Evolutionary conservation across 2,329 filamentous ascomycete genomes (phyloP), one percentile per base, ranked within the genome.

Genomic region (Zalaria sp.): DNA sequence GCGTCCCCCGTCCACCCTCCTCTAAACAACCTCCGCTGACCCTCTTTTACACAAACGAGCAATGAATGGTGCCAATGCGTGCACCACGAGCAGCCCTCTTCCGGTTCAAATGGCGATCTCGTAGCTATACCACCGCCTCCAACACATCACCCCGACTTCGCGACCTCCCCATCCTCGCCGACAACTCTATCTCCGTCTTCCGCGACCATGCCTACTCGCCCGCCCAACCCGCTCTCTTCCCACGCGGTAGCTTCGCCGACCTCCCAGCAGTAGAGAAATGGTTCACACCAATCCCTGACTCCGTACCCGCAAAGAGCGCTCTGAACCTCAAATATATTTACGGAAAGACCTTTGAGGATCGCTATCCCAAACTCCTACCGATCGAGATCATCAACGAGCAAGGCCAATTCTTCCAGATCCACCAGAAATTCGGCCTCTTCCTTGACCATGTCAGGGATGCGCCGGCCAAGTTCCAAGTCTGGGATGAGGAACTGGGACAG

Each of bases 381-480:
- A 62, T 82, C 4, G 79, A 83, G 52, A 61, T 79, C 36, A 75
- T 68, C 4, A 51, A 53, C 39, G 38, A 60, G 18, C 18, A 18
- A 34, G 61, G 59, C 39, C 59, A 51, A 27, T 84, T 77, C 54
- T 69, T 67, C 27, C 71, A 71, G 39, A 67, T 83, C 37, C 54
- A 73, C 26, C 77, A 76, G 1, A 75, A 79, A 0, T 61, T 93
- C 0, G 65, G 65, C 32, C 67, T 89, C 29, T 75, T 93, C 37
- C 60, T 81, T 10, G 69, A 75, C 42, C 69, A 71, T 69, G 51
- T 57, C 35, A 39, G 25, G 37, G 2, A 11, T 10, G 29, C 29
- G 18, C 18, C 18, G 18, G 18, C 18, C 18, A 18, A 18, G 18
- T 18, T 18, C 18, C 18, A 18, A 18, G 18, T 18, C 18, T 18